phyloP scores from a whole-genome alignment of 1,284 basidiomycete species.

The Fomes fomentarius region DNA sequence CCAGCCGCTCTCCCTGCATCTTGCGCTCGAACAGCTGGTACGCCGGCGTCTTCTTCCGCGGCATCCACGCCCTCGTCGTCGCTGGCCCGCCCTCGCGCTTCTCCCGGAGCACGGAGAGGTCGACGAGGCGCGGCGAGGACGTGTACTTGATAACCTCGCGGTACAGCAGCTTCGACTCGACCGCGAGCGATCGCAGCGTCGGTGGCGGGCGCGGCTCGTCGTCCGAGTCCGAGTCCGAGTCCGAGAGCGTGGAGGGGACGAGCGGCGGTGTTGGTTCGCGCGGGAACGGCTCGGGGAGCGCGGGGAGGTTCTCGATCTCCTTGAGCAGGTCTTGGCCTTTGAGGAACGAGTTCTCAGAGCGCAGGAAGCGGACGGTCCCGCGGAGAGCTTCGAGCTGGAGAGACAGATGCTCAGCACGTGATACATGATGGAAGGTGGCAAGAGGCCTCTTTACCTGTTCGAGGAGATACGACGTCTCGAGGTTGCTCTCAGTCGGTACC shows the following conservation, averaged over 20 bases:
- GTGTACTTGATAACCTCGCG: constrained; percentile 84
- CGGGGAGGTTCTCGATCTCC: constrained; percentile 77
- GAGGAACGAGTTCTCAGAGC: constrained; percentile 90
- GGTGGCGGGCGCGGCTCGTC: constrained; percentile 42
- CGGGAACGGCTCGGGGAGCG: constrained; percentile 52
- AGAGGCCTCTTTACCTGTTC: constrained; percentile 65
- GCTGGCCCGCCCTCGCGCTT: constrained; percentile 47
- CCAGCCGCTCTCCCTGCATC: constrained; percentile 71
- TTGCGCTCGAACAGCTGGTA: constrained; percentile 80
- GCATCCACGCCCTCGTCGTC: constrained; percentile 63
- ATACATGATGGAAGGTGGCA: constrained; percentile 11
- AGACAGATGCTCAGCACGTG: neutral
- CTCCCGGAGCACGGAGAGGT: constrained; percentile 67
- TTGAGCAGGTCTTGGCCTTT: constrained; percentile 87
- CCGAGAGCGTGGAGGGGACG: constrained; percentile 61
- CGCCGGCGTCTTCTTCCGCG: constrained; percentile 75
- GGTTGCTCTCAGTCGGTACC: constrained; percentile 69
- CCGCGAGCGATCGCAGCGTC: constrained; percentile 68
- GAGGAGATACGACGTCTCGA: constrained; percentile 84
- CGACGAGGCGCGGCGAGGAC: constrained; percentile 79
- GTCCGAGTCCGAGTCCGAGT: constrained; percentile 64
- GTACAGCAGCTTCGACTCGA: constrained; percentile 82
- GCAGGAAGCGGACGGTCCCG: constrained; percentile 86
- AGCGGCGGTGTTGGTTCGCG: constrained; percentile 62
- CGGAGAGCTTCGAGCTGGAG: constrained; percentile 90